Conservation (phyloP, 192 early-diverging fungal genomes). For the Neocallimastix lanati region DNA sequence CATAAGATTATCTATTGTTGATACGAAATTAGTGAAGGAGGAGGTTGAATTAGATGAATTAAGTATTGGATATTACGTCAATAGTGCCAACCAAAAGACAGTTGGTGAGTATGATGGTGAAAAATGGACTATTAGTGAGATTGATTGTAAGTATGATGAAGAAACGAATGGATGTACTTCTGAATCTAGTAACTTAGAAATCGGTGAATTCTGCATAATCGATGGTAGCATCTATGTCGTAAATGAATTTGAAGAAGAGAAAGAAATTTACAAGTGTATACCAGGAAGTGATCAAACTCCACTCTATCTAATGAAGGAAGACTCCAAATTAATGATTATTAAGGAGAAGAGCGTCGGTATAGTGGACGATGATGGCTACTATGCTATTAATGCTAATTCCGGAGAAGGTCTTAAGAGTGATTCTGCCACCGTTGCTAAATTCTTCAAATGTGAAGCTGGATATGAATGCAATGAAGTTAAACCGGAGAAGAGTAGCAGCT, state of each 20-base stretch:
- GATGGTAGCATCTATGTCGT: not conserved
- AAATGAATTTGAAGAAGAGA: not conserved
- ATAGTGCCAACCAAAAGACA: not conserved
- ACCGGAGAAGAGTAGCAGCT: not conserved
- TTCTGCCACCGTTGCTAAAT: not conserved
- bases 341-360: not conserved
- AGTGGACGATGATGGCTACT: not conserved
- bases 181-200: not conserved
- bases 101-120: not conserved
- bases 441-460: not conserved
- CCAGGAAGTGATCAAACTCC: not conserved
- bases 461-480: not conserved
- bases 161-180: not conserved
- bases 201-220: not conserved
- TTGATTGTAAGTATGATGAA: not conserved
- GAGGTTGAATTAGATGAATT: not conserved
- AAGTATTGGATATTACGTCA: not conserved
- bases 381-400: not conserved
- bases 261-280: not conserved
- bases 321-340: not conserved
- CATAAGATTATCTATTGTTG: too few relatives aligned
- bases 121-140: not conserved
- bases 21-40: too few relatives aligned
- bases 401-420: not conserved
- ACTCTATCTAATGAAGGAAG: not conserved